These are phyloP conservation scores for Lactarius tabidus DNA, from an alignment of 768 basidiomycete genomes.

Conservation along the genomic window DNA sequence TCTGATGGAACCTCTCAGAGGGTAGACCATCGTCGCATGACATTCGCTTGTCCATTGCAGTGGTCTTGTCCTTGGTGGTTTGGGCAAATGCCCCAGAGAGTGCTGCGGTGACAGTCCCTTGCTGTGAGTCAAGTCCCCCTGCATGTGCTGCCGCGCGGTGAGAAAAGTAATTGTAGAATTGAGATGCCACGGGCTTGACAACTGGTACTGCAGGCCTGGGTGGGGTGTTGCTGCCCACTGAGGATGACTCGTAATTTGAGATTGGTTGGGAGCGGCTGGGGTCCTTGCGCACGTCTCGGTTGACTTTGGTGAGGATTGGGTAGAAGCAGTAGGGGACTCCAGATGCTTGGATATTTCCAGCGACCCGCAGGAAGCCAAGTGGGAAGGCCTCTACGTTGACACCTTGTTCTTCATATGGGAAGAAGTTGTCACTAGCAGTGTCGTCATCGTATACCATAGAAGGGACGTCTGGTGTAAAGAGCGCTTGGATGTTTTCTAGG, in stretches of 20 bases:
- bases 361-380: neutral
- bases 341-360: neutral
- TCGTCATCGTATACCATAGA: no score
- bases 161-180: neutral
- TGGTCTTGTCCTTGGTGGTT: neutral
- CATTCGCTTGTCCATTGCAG: neutral
- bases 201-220: neutral
- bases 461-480: neutral
- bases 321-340: neutral
- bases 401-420: neutral
- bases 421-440: no score
- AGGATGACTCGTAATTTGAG: no score
- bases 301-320: neutral
- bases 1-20: neutral
- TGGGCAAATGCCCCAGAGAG: neutral
- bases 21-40: neutral
- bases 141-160: neutral
- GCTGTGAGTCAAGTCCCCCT: neutral
- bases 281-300: no score
- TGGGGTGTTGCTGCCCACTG: no score
- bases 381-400: neutral
- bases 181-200: neutral
- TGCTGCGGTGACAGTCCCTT: neutral
- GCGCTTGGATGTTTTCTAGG: neutral
- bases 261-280: no score